Evolutionary conservation across 169 alveolate genomes (phyloP).

Genomic region (Eimeria mitis): DNA sequence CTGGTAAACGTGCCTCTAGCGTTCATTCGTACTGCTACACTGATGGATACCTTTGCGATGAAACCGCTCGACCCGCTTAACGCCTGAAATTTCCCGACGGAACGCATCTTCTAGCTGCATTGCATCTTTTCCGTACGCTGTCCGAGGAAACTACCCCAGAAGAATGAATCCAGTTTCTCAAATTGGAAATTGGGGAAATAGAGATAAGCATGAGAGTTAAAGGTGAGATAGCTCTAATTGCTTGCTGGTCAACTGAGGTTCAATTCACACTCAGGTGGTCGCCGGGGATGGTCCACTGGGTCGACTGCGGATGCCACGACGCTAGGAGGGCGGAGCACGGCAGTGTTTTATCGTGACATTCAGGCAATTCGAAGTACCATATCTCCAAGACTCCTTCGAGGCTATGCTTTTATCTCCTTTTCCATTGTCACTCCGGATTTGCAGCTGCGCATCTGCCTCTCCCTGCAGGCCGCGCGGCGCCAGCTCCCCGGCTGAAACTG

Average conservation of each 20-base stretch:
- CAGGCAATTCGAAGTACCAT: neutral
- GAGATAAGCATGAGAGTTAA: neutral
- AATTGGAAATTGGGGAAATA: neutral
- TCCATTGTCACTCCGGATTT: neutral
- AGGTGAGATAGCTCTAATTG: neutral
- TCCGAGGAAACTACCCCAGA: neutral
- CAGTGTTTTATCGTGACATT: neutral
- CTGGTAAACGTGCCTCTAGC: neutral
- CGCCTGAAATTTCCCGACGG: neutral
- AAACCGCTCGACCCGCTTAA: neutral
- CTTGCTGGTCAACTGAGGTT: neutral
- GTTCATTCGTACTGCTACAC: neutral
- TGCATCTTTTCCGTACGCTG: neutral
- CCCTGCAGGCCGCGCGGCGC: neutral
- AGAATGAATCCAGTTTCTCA: neutral
- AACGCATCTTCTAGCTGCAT: neutral
- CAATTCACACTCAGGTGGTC: neutral
- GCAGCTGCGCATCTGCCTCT: neutral
- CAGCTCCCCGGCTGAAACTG: neutral
- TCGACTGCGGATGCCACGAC: neutral
- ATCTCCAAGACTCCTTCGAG: neutral
- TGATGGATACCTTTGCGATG: neutral
- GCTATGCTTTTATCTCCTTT: neutral
- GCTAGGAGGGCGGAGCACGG: neutral
- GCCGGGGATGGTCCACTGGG: conserved; percentile 7